Conservation (phyloP, 331 rosid genomes). For the Acacia pycnantha region DNA sequence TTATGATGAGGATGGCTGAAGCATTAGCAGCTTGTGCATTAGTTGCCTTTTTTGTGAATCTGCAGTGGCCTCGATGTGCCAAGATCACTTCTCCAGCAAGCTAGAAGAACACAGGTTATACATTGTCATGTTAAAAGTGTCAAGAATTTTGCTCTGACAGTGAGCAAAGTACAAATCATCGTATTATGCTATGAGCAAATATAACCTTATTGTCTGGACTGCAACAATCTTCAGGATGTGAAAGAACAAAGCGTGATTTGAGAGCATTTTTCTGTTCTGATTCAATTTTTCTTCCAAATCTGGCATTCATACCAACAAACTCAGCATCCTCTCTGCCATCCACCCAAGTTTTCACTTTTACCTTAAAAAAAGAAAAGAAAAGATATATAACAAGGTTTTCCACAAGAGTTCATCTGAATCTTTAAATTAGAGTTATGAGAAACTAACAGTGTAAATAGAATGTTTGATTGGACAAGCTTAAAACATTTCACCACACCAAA, state of each 20-base stretch:
- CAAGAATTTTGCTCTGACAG: slow-evolving; percentile 17
- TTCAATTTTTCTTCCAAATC: slow-evolving; percentile 83
- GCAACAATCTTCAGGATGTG: slow-evolving; percentile 86
- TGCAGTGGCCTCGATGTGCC: slow-evolving; percentile 90
- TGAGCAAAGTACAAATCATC: slow-evolving; percentile 13
- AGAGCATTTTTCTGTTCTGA: slow-evolving; percentile 88
- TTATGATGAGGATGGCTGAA: slow-evolving; percentile 89
- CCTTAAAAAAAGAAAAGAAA: slow-evolving; percentile 40
- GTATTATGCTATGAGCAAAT: not conserved
- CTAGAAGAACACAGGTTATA: slow-evolving; percentile 42
- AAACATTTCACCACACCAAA: not conserved
- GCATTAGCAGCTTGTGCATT: slow-evolving; percentile 87
- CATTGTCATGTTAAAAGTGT: slow-evolving; percentile 3
- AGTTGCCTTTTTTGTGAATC: slow-evolving; percentile 82
- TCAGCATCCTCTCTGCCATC: slow-evolving; percentile 68
- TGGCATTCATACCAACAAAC: slow-evolving; percentile 92
- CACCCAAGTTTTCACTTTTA: slow-evolving; percentile 96
- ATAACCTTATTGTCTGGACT: slow-evolving; percentile 65
- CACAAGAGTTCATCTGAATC: not conserved
- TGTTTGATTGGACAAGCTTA: not conserved
- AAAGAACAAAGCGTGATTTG: slow-evolving; percentile 64
- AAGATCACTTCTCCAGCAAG: slow-evolving; percentile 82
- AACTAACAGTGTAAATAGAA: not conserved
- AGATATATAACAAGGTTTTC: not conserved
- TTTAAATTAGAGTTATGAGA: not conserved